phyloP scores from a whole-genome alignment of 192 early-diverging fungal genomes.

The Dissophora ornata region DNA sequence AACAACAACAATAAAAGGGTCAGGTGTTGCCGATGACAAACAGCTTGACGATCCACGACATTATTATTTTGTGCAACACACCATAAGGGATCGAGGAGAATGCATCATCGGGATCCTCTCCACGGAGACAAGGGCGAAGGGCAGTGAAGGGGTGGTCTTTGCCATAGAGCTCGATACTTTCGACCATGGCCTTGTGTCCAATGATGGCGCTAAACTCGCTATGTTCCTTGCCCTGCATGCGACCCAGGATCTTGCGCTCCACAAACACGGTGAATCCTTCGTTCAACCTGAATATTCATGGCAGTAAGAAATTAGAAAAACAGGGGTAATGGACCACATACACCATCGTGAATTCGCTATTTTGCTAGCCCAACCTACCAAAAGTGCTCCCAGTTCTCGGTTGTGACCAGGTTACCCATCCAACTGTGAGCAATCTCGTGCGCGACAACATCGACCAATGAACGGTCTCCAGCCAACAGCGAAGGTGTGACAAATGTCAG shows the following conservation, averaged over 20 bases:
- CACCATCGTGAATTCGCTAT: too few species aligned
- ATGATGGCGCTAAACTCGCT: conserved; percentile 90
- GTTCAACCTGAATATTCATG: conserved; percentile 87
- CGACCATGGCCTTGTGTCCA: conserved; percentile 79
- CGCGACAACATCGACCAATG: conserved; percentile 93
- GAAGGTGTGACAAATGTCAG: conserved; percentile 98
- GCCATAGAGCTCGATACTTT: conserved; percentile 77
- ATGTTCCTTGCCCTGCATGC: conserved; percentile 80
- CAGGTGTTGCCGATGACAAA: neutral
- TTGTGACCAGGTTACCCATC: conserved; percentile 90
- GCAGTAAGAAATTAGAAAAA: too few species aligned
- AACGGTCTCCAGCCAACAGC: conserved; percentile 93
- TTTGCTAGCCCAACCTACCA: too few species aligned
- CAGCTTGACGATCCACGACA: neutral
- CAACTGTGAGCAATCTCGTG: conserved; percentile 96
- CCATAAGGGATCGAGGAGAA: conserved; percentile 87
- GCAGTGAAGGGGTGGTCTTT: conserved; percentile 73
- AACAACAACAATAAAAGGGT: conserved; percentile 26
- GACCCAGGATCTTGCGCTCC: conserved; percentile 90
- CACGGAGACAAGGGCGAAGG: conserved; percentile 76
- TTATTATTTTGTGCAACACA: conserved; percentile 33
- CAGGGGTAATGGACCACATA: neutral
- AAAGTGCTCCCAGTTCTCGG: conserved; percentile 78
- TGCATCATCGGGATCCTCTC: conserved; percentile 86
- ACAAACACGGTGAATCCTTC: conserved; percentile 96